Conservation (phyloP, 108 stramenopile genomes). For the Cylindrotheca closterium region DNA sequence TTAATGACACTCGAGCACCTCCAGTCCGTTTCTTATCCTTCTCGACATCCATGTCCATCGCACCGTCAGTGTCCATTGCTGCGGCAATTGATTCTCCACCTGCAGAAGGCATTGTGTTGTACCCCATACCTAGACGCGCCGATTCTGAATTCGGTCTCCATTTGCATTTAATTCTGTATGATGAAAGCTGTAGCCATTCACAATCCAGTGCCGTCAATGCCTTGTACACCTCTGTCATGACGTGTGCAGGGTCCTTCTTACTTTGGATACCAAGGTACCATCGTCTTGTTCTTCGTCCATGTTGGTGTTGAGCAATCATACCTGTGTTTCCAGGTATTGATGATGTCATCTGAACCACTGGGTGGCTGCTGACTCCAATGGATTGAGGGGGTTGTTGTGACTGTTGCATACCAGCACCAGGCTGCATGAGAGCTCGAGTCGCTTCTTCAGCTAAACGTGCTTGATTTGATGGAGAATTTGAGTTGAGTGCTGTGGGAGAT, state of each 20-base stretch:
- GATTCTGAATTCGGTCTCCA: slow-evolving; percentile 83
- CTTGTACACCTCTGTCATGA: slow-evolving; percentile 99
- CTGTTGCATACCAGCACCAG: slow-evolving; percentile 39
- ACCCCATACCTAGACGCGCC: neutral
- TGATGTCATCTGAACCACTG: slow-evolving; percentile 85
- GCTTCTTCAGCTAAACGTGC: slow-evolving; percentile 79
- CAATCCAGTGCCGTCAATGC: slow-evolving; percentile 94
- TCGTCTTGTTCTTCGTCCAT: slow-evolving; percentile 83
- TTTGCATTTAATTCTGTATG: slow-evolving; percentile 94
- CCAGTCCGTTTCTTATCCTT: neutral
- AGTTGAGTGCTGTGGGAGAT: slow-evolving; percentile 33
- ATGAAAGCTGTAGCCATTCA: slow-evolving; percentile 92
- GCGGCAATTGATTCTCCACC: slow-evolving; percentile 66
- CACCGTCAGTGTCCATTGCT: slow-evolving; percentile 37
- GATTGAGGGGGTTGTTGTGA: slow-evolving; percentile 41
- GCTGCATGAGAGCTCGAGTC: slow-evolving; percentile 75
- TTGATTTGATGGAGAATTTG: slow-evolving; percentile 42
- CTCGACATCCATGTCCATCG: slow-evolving; percentile 25
- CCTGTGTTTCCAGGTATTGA: slow-evolving; percentile 90
- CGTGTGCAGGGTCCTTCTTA: slow-evolving; percentile 99
- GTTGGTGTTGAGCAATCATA: slow-evolving; percentile 91
- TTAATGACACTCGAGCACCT: slow-evolving; percentile 25
- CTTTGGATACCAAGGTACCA: slow-evolving; percentile 99
- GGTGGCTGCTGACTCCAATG: slow-evolving; percentile 56
- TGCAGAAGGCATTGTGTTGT: slow-evolving; percentile 44